Base-by-base conservation (phyloP, 2,329 filamentous ascomycete species). In the Epichloe scottii region DNA sequence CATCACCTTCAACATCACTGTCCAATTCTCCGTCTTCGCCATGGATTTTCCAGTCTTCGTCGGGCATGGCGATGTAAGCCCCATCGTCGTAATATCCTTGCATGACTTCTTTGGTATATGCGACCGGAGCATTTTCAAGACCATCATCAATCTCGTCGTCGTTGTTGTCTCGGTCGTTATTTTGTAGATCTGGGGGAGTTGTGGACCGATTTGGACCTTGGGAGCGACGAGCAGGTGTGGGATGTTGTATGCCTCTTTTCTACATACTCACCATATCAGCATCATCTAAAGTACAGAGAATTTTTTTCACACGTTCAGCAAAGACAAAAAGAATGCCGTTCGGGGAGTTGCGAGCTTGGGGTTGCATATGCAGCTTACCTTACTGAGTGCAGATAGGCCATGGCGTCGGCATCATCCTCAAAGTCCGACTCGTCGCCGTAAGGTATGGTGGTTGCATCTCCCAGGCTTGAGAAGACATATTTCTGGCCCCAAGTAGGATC, bases 71-170 rank as follows among this genome's bases (percentile, higher is more conserved):
- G 23, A 84, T 79, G 63, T 89, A 95, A 38, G 87, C 85, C 46
- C 89, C 89, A 58, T 95, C 87, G 15, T 81, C 71, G 63, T 87
- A 93, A 61, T 80, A 83, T 11, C 84, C 85, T 51, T 77, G 68
- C 21, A 73, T 69, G 59, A 84, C 78, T 49, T 75, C 74, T 19
- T 71, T 63, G 8, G 71, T 60, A 59, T 81, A 81, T 41, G 77
- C 71, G 34, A 61, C 63, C 15, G 37, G 26, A 14, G 35, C 23
- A 19, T 33, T 17, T 4, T 37, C n/a, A 30, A 6, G 5, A 48
- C 67, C 64, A 53, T 75, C 71, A 3, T 64, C 49, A 15, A 57
- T 26, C n/a, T 63, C 59, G 10, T 67, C 63, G 7, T 57, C 60
- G 30, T 66, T 59, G 49, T 69, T 61, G 26, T 63, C 62, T 14